Percentiles rank a stretch among this genome's conserved stretches.
These are phyloP conservation scores for Talaromyces sp. DNA, from an alignment of 2,329 filamentous ascomycete species.

Conservation along the genomic window DNA sequence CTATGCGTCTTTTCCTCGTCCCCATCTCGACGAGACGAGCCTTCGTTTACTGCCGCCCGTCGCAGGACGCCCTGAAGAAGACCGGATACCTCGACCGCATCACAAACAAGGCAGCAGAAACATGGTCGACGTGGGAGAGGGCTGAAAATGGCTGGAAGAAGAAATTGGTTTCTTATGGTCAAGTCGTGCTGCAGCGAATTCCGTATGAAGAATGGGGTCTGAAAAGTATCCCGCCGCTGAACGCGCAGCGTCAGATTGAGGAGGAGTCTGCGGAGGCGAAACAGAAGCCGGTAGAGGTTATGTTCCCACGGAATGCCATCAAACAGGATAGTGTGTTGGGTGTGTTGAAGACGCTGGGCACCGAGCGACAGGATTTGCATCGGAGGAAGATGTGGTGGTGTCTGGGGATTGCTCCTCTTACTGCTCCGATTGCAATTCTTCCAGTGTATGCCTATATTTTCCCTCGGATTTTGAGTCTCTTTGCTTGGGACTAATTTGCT, in stretches of 20 bases:
- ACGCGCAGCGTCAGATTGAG: conserved; percentile 57
- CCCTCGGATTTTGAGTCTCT: background rate
- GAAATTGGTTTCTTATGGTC: conserved; percentile 77
- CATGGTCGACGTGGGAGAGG: conserved; percentile 84
- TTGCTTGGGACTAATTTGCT: background rate
- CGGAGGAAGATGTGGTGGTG: conserved; percentile 73
- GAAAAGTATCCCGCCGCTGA: conserved; percentile 85
- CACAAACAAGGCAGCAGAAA: conserved; percentile 63
- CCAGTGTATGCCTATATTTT: conserved; percentile 58
- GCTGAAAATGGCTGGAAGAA: conserved; percentile 83
- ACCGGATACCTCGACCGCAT: conserved; percentile 59
- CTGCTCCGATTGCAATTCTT: conserved; percentile 73
- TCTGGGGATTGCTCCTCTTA: conserved; percentile 73
- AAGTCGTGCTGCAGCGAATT: conserved; percentile 76
- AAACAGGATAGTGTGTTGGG: conserved; percentile 56
- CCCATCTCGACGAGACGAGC: conserved; percentile 88
- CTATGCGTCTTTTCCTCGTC: conserved; percentile 89
- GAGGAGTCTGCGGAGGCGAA: conserved; percentile 26
- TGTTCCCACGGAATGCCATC: conserved; percentile 70
- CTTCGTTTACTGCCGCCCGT: conserved; percentile 83
- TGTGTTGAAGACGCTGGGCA: conserved; percentile 66
- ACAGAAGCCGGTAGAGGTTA: conserved; percentile 56
- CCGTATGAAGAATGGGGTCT: conserved; percentile 97
- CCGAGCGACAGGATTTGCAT: conserved; percentile 74
- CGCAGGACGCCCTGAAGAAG: conserved; percentile 48